Evolutionary conservation across 78 protist species (phyloP).

Genomic region (Polysphondylium violaceum): DNA sequence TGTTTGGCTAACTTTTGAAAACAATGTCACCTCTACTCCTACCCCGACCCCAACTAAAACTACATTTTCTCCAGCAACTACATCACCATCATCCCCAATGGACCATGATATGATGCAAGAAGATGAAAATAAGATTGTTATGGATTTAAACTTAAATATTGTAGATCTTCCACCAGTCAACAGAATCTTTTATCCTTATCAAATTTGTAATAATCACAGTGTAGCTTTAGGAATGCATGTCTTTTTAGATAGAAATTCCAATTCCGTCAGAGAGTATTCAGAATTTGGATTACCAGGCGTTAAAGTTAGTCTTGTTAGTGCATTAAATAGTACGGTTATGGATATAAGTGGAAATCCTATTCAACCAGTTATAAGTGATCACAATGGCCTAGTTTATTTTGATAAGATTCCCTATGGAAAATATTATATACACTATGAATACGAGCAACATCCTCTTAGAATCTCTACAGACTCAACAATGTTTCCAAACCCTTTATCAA

Average conservation of each 20-base stretch:
- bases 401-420: background rate
- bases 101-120: background rate
- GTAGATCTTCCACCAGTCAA: conserved; percentile 24
- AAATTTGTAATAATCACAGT: background rate
- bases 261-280: background rate
- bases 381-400: background rate
- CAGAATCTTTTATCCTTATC: background rate
- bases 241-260: background rate
- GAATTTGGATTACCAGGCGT: conserved; percentile 26
- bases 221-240: conserved; percentile 1
- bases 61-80: no score
- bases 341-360: conserved; percentile 13
- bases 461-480: background rate
- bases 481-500: background rate
- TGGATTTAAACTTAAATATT: conserved; percentile 33
- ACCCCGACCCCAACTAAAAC: no score
- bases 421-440: conserved; percentile 3
- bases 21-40: background rate
- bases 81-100: no score
- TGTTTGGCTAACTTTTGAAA: conserved; percentile 10
- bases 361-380: background rate
- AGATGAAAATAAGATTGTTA: conserved; percentile 10
- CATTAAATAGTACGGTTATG: background rate
- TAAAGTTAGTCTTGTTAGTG: background rate
- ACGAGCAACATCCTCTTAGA: background rate